Base-by-base conservation (phyloP, 2,329 filamentous ascomycete genomes). In the Raffaelea arxii region DNA sequence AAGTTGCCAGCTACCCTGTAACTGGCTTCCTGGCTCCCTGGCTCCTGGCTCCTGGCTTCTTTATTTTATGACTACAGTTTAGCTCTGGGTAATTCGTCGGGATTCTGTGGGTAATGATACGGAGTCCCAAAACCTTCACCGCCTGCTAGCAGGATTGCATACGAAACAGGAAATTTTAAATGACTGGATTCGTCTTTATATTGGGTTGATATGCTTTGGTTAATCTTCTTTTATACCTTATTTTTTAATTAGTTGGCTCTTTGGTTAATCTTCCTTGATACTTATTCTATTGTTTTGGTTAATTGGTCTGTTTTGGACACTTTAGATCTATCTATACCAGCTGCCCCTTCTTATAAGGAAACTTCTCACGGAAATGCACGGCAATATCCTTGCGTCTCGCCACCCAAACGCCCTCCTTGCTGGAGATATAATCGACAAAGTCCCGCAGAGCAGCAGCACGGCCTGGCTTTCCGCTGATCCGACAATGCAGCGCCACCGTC, bases 391-490 rank as follows among this genome's bases (percentile, higher is more conserved):
- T 72, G 49, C 72, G 61, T 4, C 70, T 75, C 3, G 72, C 70
- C 11, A 77, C 71, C 71, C 72, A 77, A 0, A 76, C 73, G 1
- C 64, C 67, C 41, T 74, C 69, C 55, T 78, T 76, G 43, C 63
- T 53, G 2, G 58, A 58, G 39, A 77, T 73, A 47, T 77, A 75
- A 48, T 76, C 68, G 2, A 75, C 68, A 54, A 76, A 75, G 46
- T 72, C 66, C 54, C 67, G 63, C 37, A 78, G 54, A 2, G 73
- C 74, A 40, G 62, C 65, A 49, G 71, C 71, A 2, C 74, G 62
- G 4, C 71, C 74, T 1, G 74, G 74, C 27, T 71, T 66, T 1
- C 74, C 74, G 30, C 72, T 68, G 46, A 74, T 72, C 6, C 72
- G 65, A 51, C 70, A 75, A 55, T 77, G 73, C 23, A 77, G 55